Percentiles rank a stretch among this genome's conserved stretches.
These are phyloP conservation scores for Ogataea paradorogensis DNA, from an alignment of 805 yeast genomes.

Conservation along the genomic window DNA sequence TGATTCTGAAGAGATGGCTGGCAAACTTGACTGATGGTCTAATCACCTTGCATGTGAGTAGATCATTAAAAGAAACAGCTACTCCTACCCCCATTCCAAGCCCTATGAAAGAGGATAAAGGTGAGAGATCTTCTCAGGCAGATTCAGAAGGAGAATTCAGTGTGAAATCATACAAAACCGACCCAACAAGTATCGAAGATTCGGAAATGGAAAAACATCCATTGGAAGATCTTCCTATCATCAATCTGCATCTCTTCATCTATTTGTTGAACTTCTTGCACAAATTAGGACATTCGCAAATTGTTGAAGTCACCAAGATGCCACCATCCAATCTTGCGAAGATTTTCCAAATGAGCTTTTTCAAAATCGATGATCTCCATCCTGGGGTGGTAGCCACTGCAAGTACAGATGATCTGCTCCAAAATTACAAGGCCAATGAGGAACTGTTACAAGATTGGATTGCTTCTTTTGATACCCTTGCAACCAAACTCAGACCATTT, in stretches of 20 bases:
- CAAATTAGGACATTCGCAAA: conserved; percentile 21
- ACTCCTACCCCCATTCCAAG: neutral
- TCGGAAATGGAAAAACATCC: conserved; percentile 1
- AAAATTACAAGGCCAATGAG: conserved; percentile 30
- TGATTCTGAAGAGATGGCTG: conserved; percentile 37
- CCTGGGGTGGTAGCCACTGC: conserved; percentile 16
- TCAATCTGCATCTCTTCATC: conserved; percentile 31
- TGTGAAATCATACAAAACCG: conserved; percentile 8
- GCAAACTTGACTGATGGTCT: conserved; percentile 31
- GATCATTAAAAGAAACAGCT: conserved; percentile 18
- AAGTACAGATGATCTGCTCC: conserved; percentile 29
- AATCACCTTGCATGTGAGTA: conserved; percentile 26
- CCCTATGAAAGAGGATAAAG: neutral
- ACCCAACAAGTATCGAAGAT: neutral
- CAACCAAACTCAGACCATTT: conserved; percentile 10
- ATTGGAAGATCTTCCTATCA: conserved; percentile 25
- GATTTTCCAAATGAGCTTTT: conserved; percentile 38
- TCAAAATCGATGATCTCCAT: conserved; percentile 31
- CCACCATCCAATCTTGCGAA: conserved; percentile 35
- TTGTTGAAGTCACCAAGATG: conserved; percentile 35
- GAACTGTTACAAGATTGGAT: conserved; percentile 29
- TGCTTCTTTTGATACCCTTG: conserved; percentile 16
- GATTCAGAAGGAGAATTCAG: conserved; percentile 14
- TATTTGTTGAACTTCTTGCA: conserved; percentile 30
- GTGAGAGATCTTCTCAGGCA: conserved; percentile 1